Evolutionary conservation across 768 basidiomycete genomes (phyloP), one percentile per base, ranked within the genome.

Genomic region (Lanmaoa rubissima): DNA sequence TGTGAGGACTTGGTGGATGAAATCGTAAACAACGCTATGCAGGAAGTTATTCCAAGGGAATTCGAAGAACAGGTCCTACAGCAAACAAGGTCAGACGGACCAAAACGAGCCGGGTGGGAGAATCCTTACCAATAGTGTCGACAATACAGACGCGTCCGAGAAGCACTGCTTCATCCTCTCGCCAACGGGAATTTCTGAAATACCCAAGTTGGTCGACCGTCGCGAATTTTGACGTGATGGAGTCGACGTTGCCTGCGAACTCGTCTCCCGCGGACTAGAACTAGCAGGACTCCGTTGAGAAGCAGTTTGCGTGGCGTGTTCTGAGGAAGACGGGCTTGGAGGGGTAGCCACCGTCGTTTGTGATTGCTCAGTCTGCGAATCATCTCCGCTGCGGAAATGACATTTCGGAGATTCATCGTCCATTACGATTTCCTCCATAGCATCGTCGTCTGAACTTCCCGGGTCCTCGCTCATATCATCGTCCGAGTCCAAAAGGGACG

Each of bases 1-100:
- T 2, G 91, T 95, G 53, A 99, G 79, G 44, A 98, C 87, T 71
- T 98, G 97, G 68, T 98, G 97, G 1, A 98, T 79, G 55, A 97
- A 77, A 69, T 99, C 97, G 68, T 98, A 98, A 17, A 97, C 93
- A 32, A 94, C 88, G 65, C 92, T 94, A 69, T 99, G 97, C 32
- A 98, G 75, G 71, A 98, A 98, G 69, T 98, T 98, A 74, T 99
- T 98, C 88, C 92, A 93, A 1, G 95, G 94, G 65, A 88, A 97
- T 58, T 90, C 87, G 69, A 98, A 98, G 78, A 98, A 98, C 38
- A 98, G 79, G 64, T 95, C 91, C 94, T 96, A 28, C 14, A 28
- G 5, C 3, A 31, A 28, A 38, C 7, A 19, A 35, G 26, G 34
- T 58, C 19, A 61, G 58, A 54, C 44, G 26, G 7, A 48, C 28